These are phyloP conservation scores for Tylopilus intermedius DNA, from an alignment of 768 basidiomycete genomes.

Conservation along the genomic window DNA sequence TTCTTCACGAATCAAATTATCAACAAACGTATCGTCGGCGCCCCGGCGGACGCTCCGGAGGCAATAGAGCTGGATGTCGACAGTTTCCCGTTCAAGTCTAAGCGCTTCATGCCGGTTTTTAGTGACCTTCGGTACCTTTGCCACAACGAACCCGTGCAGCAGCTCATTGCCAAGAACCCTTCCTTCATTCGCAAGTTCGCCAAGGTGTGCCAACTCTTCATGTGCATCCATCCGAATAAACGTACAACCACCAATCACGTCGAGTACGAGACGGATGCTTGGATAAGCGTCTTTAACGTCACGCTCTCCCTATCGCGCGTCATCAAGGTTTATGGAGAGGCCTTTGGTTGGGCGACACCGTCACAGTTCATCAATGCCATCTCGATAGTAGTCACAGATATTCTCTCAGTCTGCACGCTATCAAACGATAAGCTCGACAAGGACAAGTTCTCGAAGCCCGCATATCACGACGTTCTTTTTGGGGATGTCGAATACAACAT, in stretches of 20 bases:
- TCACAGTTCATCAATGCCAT: slow-evolving; percentile 65
- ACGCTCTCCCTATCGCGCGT: slow-evolving; percentile 85
- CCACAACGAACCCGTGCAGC: slow-evolving; percentile 75
- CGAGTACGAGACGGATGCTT: slow-evolving; percentile 94
- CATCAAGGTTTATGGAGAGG: slow-evolving; percentile 85
- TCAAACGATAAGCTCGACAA: slow-evolving; percentile 64
- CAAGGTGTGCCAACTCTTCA: slow-evolving; percentile 81
- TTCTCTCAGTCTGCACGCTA: slow-evolving; percentile 65
- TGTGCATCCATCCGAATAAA: slow-evolving; percentile 88
- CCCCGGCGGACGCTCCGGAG: slow-evolving; percentile 15
- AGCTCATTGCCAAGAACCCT: slow-evolving; percentile 64
- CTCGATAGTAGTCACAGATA: slow-evolving; percentile 62
- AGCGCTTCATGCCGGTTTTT: slow-evolving; percentile 94
- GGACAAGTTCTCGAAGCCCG: slow-evolving; percentile 56
- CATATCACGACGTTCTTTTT: slow-evolving; percentile 65
- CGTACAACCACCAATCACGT: slow-evolving; percentile 79
- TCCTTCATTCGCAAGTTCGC: slow-evolving; percentile 68
- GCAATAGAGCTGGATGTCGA: slow-evolving; percentile 66
- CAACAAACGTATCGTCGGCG: slow-evolving; percentile 58
- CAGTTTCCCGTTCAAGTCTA: slow-evolving; percentile 83
- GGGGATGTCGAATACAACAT: slow-evolving; percentile 55
- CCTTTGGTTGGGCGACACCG: slow-evolving; percentile 56
- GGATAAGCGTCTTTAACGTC: slow-evolving; percentile 96
- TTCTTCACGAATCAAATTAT: slow-evolving; percentile 91
- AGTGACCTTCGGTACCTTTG: slow-evolving; percentile 84